These are phyloP conservation scores for Pisolithus marmoratus DNA, from an alignment of 768 basidiomycete species.

Conservation along the genomic window DNA sequence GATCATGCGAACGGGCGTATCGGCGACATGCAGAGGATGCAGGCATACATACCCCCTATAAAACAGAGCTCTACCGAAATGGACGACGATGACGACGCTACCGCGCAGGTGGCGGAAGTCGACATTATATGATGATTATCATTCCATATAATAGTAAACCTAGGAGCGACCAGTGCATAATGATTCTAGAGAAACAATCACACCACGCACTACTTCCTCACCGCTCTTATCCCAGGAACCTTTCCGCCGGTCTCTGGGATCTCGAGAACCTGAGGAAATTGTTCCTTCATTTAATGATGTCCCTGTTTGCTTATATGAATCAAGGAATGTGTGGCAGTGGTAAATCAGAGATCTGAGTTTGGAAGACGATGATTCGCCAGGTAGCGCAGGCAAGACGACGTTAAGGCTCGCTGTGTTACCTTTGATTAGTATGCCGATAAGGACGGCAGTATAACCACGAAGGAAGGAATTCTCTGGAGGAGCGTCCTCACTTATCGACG, in stretches of 20 bases:
- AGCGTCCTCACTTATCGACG: conserved; percentile 10
- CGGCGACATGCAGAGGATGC: conserved; percentile 82
- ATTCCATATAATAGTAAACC: not conserved
- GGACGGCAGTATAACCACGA: conserved; percentile 67
- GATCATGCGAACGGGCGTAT: conserved; percentile 71
- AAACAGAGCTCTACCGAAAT: conserved; percentile 54
- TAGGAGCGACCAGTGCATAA: conserved; percentile 5
- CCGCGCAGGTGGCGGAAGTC: conserved; percentile 5
- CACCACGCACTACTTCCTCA: conserved; percentile 39
- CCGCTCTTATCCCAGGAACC: conserved; percentile 28
- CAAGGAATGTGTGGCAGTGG: conserved; percentile 36
- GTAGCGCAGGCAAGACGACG: conserved; percentile 29
- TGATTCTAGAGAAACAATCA: conserved; percentile 49
- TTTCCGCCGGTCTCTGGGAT: conserved; percentile 1
- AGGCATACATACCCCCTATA: conserved; percentile 67
- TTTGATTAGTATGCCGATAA: conserved; percentile 52
- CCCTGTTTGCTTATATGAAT: conserved; percentile 34
- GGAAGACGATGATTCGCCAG: conserved; percentile 25
- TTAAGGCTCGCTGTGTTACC: conserved; percentile 27
- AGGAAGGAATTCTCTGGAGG: conserved; percentile 47
- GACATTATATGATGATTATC: conserved; percentile 15
- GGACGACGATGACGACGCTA: conserved; percentile 41
- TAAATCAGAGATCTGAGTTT: conserved; percentile 30
- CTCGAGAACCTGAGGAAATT: not conserved
- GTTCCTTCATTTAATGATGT: conserved; percentile 19